Evolutionary conservation across 2,329 filamentous ascomycete species (phyloP).

Genomic region (Aspergillus proliferans): DNA sequence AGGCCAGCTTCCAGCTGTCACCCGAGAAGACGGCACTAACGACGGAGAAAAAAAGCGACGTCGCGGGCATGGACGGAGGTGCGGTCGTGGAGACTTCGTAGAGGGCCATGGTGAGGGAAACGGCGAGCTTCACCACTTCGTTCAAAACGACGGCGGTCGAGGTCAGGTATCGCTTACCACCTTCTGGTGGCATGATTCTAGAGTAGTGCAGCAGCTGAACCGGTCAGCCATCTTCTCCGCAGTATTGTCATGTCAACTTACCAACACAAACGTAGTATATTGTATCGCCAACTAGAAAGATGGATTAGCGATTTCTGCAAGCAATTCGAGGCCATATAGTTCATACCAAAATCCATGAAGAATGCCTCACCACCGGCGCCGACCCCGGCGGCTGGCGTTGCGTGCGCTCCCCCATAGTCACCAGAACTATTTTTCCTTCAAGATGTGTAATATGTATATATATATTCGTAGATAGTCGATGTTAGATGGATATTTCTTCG

Average conservation of each 20-base stretch:
- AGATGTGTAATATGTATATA: slow-evolving; percentile 1
- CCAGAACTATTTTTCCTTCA: slow-evolving; percentile 5
- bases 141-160: slow-evolving; percentile 92
- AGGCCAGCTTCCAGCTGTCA: slow-evolving; percentile 90
- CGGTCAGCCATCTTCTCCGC: neutral
- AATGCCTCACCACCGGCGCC: slow-evolving; percentile 26
- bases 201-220: slow-evolving; percentile 86
- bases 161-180: slow-evolving; percentile 82
- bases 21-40: slow-evolving; percentile 75
- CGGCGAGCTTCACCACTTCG: slow-evolving; percentile 81
- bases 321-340: neutral
- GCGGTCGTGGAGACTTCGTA: slow-evolving; percentile 77
- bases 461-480: neutral
- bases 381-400: slow-evolving; percentile 28
- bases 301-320: slow-evolving; percentile 2
- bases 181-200: slow-evolving; percentile 77
- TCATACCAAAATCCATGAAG: slow-evolving; percentile 38
- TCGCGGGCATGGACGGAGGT: slow-evolving; percentile 71
- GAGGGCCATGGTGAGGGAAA: slow-evolving; percentile 79
- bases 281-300: slow-evolving; percentile 36
- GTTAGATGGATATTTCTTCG: too few relatives aligned
- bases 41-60: slow-evolving; percentile 72
- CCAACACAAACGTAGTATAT: slow-evolving; percentile 40
- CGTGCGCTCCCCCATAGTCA: slow-evolving; percentile 28
- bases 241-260: slow-evolving; percentile 19